Percentiles rank a stretch among this genome's conserved stretches.
Evolutionary conservation across 768 basidiomycete species (phyloP).

Genomic region (Lactarius akahatsu): DNA sequence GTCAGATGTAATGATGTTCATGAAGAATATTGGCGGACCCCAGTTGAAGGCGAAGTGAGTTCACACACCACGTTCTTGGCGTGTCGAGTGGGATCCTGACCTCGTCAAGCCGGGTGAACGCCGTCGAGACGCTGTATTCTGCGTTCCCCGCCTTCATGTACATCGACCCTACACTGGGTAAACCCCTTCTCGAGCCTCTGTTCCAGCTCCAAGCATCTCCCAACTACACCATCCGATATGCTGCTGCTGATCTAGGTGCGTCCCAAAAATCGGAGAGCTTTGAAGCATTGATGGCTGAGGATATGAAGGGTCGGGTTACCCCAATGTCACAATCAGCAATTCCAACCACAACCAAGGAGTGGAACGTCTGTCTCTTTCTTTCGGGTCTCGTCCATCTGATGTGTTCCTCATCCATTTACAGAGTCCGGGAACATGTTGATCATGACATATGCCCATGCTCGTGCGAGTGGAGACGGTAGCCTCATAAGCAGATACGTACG

Average conservation of each 20-base stretch:
- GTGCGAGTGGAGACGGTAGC: not conserved
- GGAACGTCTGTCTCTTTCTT: not conserved
- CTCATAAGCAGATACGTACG: not conserved
- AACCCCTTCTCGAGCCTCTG: not conserved
- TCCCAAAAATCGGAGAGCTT: not conserved
- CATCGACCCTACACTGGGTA: not conserved
- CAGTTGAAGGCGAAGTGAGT: not conserved
- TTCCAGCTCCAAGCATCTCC: not conserved
- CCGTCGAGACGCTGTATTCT: not conserved
- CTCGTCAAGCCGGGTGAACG: not conserved
- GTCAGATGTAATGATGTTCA: not conserved
- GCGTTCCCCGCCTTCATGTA: not conserved
- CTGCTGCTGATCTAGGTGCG: not conserved
- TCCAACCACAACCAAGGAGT: not conserved
- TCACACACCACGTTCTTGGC: not conserved
- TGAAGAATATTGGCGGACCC: not conserved
- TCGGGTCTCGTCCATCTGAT: not conserved
- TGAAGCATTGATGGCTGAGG: not conserved
- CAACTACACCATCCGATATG: not conserved
- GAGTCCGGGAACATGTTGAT: not conserved
- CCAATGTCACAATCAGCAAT: not conserved
- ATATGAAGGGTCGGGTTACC: not conserved
- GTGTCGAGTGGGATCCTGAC: not conserved
- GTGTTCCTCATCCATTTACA: not conserved
- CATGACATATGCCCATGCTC: not conserved